These are phyloP conservation scores for Monascus purpureus DNA, from an alignment of 495 filamentous ascomycete species.

Conservation along the genomic window DNA sequence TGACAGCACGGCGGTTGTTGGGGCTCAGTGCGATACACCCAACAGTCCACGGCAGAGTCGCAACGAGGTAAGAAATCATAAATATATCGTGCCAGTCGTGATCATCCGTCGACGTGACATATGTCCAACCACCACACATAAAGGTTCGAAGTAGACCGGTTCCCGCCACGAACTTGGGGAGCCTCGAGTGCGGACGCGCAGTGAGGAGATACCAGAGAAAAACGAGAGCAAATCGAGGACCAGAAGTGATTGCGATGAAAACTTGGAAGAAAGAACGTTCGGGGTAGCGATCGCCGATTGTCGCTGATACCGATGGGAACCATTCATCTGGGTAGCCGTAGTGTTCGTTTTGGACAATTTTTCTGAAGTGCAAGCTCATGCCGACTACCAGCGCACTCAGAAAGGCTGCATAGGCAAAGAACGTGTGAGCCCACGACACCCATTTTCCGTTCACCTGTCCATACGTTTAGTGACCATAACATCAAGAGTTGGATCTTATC, in stretches of 20 bases:
- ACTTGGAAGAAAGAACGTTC: constrained; percentile 94
- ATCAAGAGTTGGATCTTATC: constrained; percentile 1
- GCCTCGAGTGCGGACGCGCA: constrained; percentile 50
- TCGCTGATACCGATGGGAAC: constrained; percentile 97
- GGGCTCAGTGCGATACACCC: constrained; percentile 86
- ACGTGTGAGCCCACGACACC: constrained; percentile 81
- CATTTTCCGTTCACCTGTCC: constrained; percentile 72
- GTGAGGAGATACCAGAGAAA: constrained; percentile 88
- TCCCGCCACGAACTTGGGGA: constrained; percentile 71
- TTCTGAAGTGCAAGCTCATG: constrained; percentile 74
- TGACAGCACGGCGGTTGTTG: constrained; percentile 67
- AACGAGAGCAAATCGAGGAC: constrained; percentile 84
- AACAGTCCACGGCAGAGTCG: constrained; percentile 88
- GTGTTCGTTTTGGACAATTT: constrained; percentile 96
- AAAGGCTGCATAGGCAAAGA: constrained; percentile 79
- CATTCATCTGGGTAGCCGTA: constrained; percentile 96
- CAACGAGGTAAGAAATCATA: constrained; percentile 96
- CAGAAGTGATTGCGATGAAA: constrained; percentile 93
- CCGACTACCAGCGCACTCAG: constrained; percentile 81
- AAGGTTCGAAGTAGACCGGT: constrained; percentile 78
- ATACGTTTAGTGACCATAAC: constrained; percentile 3
- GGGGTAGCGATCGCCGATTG: constrained; percentile 97
- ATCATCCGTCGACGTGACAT: constrained; percentile 95
- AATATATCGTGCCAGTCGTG: constrained; percentile 99
- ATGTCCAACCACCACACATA: constrained; percentile 97